Base-by-base conservation (phyloP, 2,329 filamentous ascomycete species). In the Colletotrichum magnum region DNA sequence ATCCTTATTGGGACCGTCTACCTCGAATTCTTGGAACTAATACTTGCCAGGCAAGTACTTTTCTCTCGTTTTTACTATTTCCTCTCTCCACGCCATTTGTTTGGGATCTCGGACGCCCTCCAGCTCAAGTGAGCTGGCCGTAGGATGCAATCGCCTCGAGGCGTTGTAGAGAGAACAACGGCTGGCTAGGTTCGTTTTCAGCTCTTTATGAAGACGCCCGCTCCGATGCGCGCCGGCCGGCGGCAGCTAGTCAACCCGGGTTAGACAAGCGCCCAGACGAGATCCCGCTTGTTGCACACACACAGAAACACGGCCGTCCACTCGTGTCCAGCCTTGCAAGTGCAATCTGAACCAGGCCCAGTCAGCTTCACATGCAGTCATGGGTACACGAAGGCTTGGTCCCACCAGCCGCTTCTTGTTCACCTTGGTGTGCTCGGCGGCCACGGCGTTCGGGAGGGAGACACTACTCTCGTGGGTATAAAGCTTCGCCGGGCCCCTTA, bases 361-460 rank as follows among this genome's bases (percentile, higher is more conserved):
- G 56, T 58, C 57, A 58, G 57, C 50, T 66, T 57, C 62, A 67
- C 45, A 69, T 66, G 62, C 66, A 65, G 54, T 43, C 62, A 60
- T 66, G 50, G 50, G 48, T 66, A 56, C 50, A 58, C 47, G 32
- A 52, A 52, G 28, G 51, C 39, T 43, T 43, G 41, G 56, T 60
- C 45, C 56, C 67, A 66, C 51, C 60, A 57, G 63, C 50, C 32
- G 41, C 39, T 54, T 36, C 45, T 48, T 51, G 36, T 61, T 43
- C 43, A 69, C 36, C 51, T 21, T 59, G 56, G 18, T 18, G 51
- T 24, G n/a, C 61, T 59, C 54, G 66, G 66, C 65, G 53, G 63
- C 51, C 56, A 28, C 47, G 43, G 67, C 51, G 32, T 32, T 24
- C 48, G 66, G 62, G 63, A 56, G 26, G 45, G 58, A 52, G 24